Conservation (phyloP, 768 basidiomycete genomes). For the Boletus reticuloceps region DNA sequence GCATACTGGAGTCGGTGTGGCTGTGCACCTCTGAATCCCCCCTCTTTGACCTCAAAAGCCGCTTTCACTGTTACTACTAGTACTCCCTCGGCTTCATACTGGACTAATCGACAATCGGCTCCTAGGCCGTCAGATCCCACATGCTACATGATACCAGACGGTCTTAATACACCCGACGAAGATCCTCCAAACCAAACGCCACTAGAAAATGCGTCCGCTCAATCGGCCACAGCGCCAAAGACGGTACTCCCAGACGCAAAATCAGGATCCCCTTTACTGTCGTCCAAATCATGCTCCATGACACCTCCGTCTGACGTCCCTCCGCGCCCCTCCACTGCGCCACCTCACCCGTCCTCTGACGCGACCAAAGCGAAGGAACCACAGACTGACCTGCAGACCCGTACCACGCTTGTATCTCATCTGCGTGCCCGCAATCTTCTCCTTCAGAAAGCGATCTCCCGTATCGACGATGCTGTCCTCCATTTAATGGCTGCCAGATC, state of each 20-base stretch:
- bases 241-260: conserved; percentile 1
- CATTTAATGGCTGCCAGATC: conserved; percentile 31
- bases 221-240: conserved; percentile 11
- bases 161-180: conserved; percentile 7
- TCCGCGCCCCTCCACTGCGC: conserved; percentile 27
- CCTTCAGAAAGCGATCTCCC: conserved; percentile 31
- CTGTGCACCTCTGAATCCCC: background rate
- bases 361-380: conserved; percentile 8
- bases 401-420: conserved; percentile 24
- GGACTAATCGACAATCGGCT: background rate
- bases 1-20: background rate
- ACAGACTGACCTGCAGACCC: conserved; percentile 12
- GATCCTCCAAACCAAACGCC: conserved; percentile 11
- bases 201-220: conserved; percentile 17
- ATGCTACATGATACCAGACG: conserved; percentile 32
- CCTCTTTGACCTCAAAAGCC: background rate
- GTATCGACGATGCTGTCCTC: conserved; percentile 31
- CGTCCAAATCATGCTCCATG: conserved; percentile 9
- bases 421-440: conserved; percentile 32
- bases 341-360: conserved; percentile 22
- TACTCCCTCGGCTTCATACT: background rate
- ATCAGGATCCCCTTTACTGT: conserved; percentile 2
- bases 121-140: conserved; percentile 6
- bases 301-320: conserved; percentile 12
- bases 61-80: conserved; percentile 1